Evolutionary conservation across 73 alveolate species (phyloP), one percentile per base, ranked within the genome.

Genomic region (Durusdinium trenchii): DNA sequence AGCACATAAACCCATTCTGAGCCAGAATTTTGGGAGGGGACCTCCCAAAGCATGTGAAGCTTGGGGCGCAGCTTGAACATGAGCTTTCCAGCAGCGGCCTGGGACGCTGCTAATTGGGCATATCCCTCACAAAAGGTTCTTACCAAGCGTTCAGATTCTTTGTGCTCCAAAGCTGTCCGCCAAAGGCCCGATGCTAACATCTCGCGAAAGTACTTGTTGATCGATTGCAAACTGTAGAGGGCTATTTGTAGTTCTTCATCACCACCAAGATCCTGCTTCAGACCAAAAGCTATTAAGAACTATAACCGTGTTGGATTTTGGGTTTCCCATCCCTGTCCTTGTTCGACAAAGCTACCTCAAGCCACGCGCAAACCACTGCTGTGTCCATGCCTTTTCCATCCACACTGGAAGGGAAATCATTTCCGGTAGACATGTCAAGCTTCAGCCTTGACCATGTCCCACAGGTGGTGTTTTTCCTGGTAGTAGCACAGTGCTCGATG

Each of bases 331-430:
- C 28, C 26, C 84, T 30, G 57, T 54, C 87, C 87, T 78, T 40
- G 45, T 40, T 12, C 12, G 57, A 16, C 6, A 78, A 43, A 38
- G 3, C 7, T 16, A 42, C 43, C 7, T 40, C 87, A 32, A 78
- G 61, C 87, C 87, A 78, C 38, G 10, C 38, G 60, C 87, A 78
- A 23, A 54, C 36, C n/a, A 78, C 40, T 43, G 61, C 87, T 14
- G 87, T 78, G 60, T 78, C 87, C 20, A 42, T 42, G 42, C 87
- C 87, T 32, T 78, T 78, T 54, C 87, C 87, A 40, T 40, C 61
- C 3, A 78, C 43, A 38, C 52, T 35, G 16, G 36, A 12, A 43
- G 87, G 87, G 42, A 78, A 78, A 32, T 14, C 32, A 10, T 16
- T 42, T 36, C 23, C 26, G 26, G 54, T 78, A 7, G 61, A 23